Conservation (phyloP, 2,329 filamentous ascomycete species). For the Xylariaceae sp. region DNA sequence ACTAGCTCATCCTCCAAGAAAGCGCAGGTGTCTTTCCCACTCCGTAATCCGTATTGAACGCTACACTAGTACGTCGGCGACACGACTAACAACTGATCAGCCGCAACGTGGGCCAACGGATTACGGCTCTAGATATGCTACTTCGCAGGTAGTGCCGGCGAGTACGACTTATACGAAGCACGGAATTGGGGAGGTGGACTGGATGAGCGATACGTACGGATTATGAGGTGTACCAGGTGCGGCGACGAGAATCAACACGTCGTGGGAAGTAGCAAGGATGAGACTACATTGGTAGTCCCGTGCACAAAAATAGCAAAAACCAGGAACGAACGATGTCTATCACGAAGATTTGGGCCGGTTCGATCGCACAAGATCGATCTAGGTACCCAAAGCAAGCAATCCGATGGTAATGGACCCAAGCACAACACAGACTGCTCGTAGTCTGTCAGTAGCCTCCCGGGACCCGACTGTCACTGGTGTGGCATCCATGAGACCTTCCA, state of each 20-base stretch:
- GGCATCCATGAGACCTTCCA: slow-evolving; percentile 7
- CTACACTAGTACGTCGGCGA: background rate
- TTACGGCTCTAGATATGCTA: background rate
- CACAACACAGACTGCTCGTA: background rate
- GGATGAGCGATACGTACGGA: background rate
- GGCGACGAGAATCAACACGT: background rate
- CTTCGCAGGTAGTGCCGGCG: background rate
- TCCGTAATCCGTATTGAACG: no score
- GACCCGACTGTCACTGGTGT: background rate
- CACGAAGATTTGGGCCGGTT: background rate
- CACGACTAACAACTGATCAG: background rate
- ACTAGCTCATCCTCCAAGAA: slow-evolving; percentile 1
- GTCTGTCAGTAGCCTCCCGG: background rate
- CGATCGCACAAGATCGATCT: slow-evolving; percentile 6
- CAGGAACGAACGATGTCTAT: background rate
- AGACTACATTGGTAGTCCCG: background rate
- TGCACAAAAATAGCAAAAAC: background rate
- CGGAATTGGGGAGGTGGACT: background rate
- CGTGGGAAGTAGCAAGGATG: background rate
- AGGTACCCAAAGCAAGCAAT: background rate
- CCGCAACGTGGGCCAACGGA: background rate
- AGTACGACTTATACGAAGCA: background rate
- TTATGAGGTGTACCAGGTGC: no score
- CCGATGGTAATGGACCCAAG: background rate
- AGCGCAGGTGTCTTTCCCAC: background rate